Evolutionary conservation across 768 basidiomycete species (phyloP), one percentile per base, ranked within the genome.

Genomic region (Candolleomyces efflorescens): DNA sequence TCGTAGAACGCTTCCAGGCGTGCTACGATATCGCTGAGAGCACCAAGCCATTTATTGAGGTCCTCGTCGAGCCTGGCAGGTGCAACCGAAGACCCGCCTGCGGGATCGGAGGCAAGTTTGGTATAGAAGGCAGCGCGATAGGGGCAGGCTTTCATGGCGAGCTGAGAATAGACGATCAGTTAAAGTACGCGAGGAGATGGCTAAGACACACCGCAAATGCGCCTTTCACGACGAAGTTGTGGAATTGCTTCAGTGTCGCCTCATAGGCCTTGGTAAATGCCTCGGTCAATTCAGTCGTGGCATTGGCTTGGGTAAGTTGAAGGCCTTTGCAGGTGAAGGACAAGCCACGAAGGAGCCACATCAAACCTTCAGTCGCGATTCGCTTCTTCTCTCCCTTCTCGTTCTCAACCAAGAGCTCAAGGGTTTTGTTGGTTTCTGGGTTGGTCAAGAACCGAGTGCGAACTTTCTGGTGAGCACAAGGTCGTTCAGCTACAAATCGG

Each of bases 321-420:
- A 99, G 82, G 0, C 90, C 90, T 56, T 82, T 78, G 73, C 87
- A 85, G 36, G 96, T 99, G 78, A 99, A 99, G 26, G 84, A 82
- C 53, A 95, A 82, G 2, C 94, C 97, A 27, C 94, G 86, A 49
- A 94, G 80, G 50, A 99, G 82, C 97, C 97, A 99, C 73, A 98
- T 74, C 55, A 98, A 81, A 15, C 93, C 94, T 67, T 95, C 89
- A 0, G 95, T 97, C 2, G 96, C 93, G 0, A 83, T 81, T 15
- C 84, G 82, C 72, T 94, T 94, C 82, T 94, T 92, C 74, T 93
- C 90, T 22, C 73, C 74, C 71, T 90, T 87, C 73, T 98, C 97
- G 65, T 89, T 88, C 66, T 80, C 79, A 4, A 94, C 86, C 24
- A 99, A 84, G 49, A 79, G 74, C 73, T 99, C 92, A 24, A 99